A percentile compares a stretch with the other conserved stretches of the same genome.
Conservation (phyloP, 768 basidiomycete species). For the Phlegmacium glaucopus region DNA sequence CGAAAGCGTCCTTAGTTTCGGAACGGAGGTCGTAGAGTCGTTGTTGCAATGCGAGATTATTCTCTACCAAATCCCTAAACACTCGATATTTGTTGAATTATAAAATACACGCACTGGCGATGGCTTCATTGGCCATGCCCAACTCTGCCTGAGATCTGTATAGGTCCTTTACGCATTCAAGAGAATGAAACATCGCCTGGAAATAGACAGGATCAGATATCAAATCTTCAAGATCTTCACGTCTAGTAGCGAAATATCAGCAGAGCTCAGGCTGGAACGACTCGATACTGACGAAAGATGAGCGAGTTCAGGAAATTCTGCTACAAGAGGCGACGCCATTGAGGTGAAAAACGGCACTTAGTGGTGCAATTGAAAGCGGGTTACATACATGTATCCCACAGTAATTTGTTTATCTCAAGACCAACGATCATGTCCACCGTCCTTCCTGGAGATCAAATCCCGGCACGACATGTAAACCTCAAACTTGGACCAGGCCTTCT, state of each 20-base stretch:
- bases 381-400: too few species aligned
- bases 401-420: slow-evolving; percentile 13
- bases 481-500: slow-evolving; percentile 84
- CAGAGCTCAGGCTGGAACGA: not conserved
- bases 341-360: not conserved
- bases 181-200: slow-evolving; percentile 81
- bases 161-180: slow-evolving; percentile 68
- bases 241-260: slow-evolving; percentile 40
- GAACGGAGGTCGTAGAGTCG: slow-evolving; percentile 69
- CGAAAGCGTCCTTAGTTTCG: slow-evolving; percentile 85
- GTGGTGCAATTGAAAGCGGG: too few species aligned
- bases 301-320: slow-evolving; percentile 72
- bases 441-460: slow-evolving; percentile 79
- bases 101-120: slow-evolving; percentile 63
- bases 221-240: slow-evolving; percentile 89
- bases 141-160: slow-evolving; percentile 77
- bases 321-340: slow-evolving; percentile 45
- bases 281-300: slow-evolving; percentile 59
- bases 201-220: slow-evolving; percentile 80
- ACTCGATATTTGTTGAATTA: too few species aligned
- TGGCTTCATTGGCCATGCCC: slow-evolving; percentile 78
- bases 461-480: slow-evolving; percentile 72
- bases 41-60: slow-evolving; percentile 76
- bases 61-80: slow-evolving; percentile 39
- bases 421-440: slow-evolving; percentile 44